Conservation (phyloP, 768 basidiomycete species). For the Melanogaster broomeanus region DNA sequence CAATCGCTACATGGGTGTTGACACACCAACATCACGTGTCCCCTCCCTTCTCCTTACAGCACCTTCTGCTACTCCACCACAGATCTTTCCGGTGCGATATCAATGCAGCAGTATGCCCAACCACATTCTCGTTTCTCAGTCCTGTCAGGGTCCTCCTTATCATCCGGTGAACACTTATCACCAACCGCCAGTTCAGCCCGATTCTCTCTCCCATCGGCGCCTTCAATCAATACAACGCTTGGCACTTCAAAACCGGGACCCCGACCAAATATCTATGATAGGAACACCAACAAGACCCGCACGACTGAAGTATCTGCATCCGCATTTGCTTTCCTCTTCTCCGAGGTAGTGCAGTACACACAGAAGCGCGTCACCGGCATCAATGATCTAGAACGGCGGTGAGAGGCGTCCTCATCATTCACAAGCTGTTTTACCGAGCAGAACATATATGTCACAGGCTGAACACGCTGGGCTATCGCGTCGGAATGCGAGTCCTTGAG, state of each 20-base stretch:
- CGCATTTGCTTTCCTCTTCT: constrained; percentile 89
- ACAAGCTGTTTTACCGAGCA: background rate
- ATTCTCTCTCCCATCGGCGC: constrained; percentile 66
- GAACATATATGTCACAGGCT: constrained; percentile 50
- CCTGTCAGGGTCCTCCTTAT: constrained; percentile 58
- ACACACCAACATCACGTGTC: constrained; percentile 1
- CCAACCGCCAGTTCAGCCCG: constrained; percentile 65
- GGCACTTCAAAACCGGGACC: constrained; percentile 37
- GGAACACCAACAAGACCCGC: constrained; percentile 85
- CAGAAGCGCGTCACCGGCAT: constrained; percentile 95
- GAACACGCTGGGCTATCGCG: constrained; percentile 90
- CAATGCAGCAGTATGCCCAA: constrained; percentile 51
- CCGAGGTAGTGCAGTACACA: constrained; percentile 93
- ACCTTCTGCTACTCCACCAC: constrained; percentile 24
- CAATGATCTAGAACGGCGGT: constrained; percentile 94
- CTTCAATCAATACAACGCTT: constrained; percentile 45
- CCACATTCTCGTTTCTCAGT: constrained; percentile 70
- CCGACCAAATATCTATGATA: constrained; percentile 85
- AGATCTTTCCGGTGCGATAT: too few species aligned
- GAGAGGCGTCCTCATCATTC: constrained; percentile 17
- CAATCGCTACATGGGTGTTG: too few species aligned
- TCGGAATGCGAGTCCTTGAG: constrained; percentile 85
- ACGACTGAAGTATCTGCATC: constrained; percentile 80
- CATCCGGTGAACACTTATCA: constrained; percentile 46
- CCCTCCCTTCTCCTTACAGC: background rate